phyloP scores from a whole-genome alignment of 2,329 filamentous ascomycete genomes.

The Fusarium lyarnte region DNA sequence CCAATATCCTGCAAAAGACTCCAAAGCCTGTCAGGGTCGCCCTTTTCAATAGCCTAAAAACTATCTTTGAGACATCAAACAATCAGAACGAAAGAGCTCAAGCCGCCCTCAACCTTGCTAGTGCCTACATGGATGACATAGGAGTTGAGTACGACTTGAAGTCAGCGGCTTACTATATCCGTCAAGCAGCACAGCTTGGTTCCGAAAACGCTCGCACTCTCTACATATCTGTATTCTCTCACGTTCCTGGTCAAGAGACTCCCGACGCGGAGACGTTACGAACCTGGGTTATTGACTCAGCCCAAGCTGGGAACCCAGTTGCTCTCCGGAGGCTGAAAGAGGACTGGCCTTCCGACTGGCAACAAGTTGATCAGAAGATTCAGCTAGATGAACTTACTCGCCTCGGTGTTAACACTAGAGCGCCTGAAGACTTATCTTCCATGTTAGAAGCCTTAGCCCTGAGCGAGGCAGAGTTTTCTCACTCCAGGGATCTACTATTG shows the following conservation, averaged over 20 bases:
- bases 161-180: background rate
- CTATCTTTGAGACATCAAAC: background rate
- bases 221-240: background rate
- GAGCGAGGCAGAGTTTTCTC: background rate
- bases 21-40: background rate
- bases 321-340: background rate
- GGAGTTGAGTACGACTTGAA: background rate
- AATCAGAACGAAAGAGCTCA: background rate
- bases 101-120: background rate
- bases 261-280: background rate
- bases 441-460: background rate
- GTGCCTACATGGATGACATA: background rate
- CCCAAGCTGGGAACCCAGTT: background rate
- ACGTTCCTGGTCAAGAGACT: background rate
- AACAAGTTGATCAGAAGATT: background rate
- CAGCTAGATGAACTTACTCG: background rate
- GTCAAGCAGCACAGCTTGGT: background rate
- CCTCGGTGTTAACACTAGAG: background rate
- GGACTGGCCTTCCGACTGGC: background rate
- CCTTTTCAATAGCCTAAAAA: background rate
- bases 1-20: background rate
- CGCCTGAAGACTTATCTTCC: background rate
- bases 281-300: background rate
- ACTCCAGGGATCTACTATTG: background rate
- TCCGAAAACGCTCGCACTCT: background rate